Evolutionary conservation across 768 basidiomycete species (phyloP), one percentile per base, ranked within the genome.

Genomic region (Lactarius akahatsu): DNA sequence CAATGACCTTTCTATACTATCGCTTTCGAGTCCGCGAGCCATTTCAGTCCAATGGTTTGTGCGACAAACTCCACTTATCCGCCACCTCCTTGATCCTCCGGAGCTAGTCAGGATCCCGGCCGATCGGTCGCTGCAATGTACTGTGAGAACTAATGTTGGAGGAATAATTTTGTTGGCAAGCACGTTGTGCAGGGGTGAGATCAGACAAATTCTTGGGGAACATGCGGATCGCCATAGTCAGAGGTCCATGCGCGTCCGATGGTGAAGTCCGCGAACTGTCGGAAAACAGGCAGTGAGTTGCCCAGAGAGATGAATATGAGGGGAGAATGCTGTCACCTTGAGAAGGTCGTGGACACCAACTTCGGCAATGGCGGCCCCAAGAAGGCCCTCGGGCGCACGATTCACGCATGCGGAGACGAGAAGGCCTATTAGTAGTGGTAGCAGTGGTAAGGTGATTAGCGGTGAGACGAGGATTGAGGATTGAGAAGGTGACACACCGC

Each of bases 341-440:
- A 93, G 83, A 62, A 92, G 78, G 75, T 93, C 92, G 69, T 87
- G 79, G 2, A 94, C 91, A 0, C 92, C 92, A 7, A 93, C 92
- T 74, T 93, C 90, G 0, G 90, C 87, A 5, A 93, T 82, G 1
- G 83, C 90, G 23, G 87, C 89, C n/a, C 91, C 91, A 68, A 91
- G 86, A 4, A 85, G 80, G 4, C 86, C 88, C 73, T 90, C 85
- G 1, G 88, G 88, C 0, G 91, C 91, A 45, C 89, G 87, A 67
- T 92, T 90, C 56, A 90, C 80, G 69, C 89, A 93, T n/a, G 91
- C 91, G n/a, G 85, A 86, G n/a, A 93, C 83, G 30, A 93, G 83
- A 2, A 94, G 78, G 58, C 91, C 90, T 89, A 71, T 32, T 26
- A 50, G 30, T 15, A 52, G 9, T 23, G 4, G 8, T 0, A 23